These are phyloP conservation scores for Poa annua DNA, from an alignment of 176 grass and related monocot species.

Conservation along the genomic window DNA sequence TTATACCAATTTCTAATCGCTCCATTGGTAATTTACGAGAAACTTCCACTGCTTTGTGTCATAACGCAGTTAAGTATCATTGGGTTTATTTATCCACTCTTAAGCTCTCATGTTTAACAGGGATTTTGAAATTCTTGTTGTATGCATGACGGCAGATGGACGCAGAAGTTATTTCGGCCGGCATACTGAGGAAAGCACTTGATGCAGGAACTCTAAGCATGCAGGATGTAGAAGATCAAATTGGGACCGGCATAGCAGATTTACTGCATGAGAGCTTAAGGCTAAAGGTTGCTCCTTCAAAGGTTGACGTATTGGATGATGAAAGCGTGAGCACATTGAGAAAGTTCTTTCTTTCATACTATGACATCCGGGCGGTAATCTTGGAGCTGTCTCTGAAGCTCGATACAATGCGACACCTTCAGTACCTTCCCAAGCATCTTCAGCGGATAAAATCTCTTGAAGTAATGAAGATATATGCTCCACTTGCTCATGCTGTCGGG, in stretches of 20 bases:
- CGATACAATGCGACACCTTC: conserved; percentile 81
- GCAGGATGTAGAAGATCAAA: conserved; percentile 70
- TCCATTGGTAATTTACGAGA: conserved; percentile 14
- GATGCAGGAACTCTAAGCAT: conserved; percentile 73
- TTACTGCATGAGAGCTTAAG: conserved; percentile 84
- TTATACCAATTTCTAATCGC: neutral
- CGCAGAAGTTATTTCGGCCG: conserved; percentile 92
- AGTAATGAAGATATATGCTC: conserved; percentile 93
- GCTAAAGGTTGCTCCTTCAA: conserved; percentile 72
- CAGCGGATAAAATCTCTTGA: conserved; percentile 79
- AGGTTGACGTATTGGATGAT: conserved; percentile 73
- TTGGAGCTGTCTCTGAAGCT: conserved; percentile 80
- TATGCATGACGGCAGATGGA: conserved; percentile 71
- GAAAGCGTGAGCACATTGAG: conserved; percentile 70
- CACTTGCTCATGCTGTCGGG: conserved; percentile 89
- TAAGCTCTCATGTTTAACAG: conserved; percentile 20
- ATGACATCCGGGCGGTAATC: conserved; percentile 90
- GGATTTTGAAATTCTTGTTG: conserved; percentile 21
- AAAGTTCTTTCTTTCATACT: conserved; percentile 82
- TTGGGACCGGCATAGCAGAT: conserved; percentile 62
- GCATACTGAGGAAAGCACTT: conserved; percentile 82
- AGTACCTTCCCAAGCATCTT: conserved; percentile 71
- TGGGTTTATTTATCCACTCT: neutral
- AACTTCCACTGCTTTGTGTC: conserved; percentile 12
- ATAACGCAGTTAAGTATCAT: neutral